Base-by-base conservation (phyloP, 768 basidiomycete species). In the Suillus ampliporus region DNA sequence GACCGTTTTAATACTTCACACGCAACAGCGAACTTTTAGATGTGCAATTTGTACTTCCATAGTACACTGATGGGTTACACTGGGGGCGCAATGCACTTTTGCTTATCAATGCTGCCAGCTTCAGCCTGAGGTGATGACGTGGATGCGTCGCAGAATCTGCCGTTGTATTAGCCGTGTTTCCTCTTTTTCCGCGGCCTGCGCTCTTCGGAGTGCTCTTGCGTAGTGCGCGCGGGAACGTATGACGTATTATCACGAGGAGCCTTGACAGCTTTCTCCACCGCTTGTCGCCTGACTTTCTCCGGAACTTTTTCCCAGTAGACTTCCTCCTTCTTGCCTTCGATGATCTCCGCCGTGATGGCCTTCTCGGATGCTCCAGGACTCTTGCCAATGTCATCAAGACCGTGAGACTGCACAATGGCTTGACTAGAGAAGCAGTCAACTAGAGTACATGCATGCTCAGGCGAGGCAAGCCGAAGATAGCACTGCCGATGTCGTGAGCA, bases 271-370 rank as follows among this genome's bases (percentile, higher is more conserved):
- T 79, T 84, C 47, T 80, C 79, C 44, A 91, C 83, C 0, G 92
- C 91, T 66, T 85, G 82, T 53, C 76, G 72, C 17, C 87, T 79
- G 28, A 92, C 80, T 70, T 89, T 92, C 69, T 89, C 86, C 0
- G 92, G 92, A 0, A 94, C 86, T 63, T 88, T 88, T 60, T 87
- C 83, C 92, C 92, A 94, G 68, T 94, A 94, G 41, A 94, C 59
- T 61, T 83, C 84, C 67, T 92, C 92, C 61, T 82, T 79, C 71
- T 77, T 85, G 4, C 90, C 92, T 4, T 74, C 69, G 0, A 94
- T 85, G 17, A 87, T 48, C 69, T 92, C 91, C 47, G 84, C 68
- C 19, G 58, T 26, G 15, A 92, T 79, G 0, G 74, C 48, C 58
- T 69, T 74, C 4, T 67, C 65, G 1, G 64, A 57, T 11, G 64